Conservation (phyloP, 1,284 basidiomycete genomes). For the Inonotus obliquus region DNA sequence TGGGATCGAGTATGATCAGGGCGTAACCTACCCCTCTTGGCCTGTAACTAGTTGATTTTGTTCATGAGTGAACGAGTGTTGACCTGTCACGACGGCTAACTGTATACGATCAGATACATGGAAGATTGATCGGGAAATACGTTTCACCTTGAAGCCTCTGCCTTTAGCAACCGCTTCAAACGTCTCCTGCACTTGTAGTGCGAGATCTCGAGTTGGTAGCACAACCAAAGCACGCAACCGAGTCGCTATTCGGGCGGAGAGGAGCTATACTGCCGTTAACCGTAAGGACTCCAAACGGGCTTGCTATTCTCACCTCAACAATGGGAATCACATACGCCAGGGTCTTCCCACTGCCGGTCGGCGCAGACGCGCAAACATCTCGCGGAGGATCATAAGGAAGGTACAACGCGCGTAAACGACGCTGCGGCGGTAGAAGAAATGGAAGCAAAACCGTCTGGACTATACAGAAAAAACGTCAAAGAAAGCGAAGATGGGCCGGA, state of each 20-base stretch:
- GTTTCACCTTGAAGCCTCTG: conserved; percentile 74
- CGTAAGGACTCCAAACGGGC: not conserved
- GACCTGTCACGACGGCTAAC: conserved; percentile 79
- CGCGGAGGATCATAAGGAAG: conserved; percentile 64
- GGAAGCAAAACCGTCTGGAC: conserved; percentile 85
- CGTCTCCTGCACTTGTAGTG: conserved; percentile 88
- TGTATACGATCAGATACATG: conserved; percentile 27
- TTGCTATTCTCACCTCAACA: conserved; percentile 58
- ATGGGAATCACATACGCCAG: conserved; percentile 92
- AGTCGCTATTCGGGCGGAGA: conserved; percentile 72
- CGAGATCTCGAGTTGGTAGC: conserved; percentile 94
- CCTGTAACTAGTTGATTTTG: conserved; percentile 68
- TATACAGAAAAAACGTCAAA: conserved; percentile 26
- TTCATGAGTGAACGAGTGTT: conserved; percentile 81
- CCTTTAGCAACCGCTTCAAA: conserved; percentile 85
- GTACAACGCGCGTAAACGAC: conserved; percentile 50
- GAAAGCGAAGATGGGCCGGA: not conserved
- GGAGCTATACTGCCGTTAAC: conserved; percentile 41
- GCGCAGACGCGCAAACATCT: conserved; percentile 95
- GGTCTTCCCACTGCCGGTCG: conserved; percentile 97
- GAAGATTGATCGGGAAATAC: not conserved
- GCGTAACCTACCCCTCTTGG: conserved; percentile 37
- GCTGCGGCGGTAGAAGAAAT: conserved; percentile 54
- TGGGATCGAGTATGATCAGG: conserved; percentile 3
- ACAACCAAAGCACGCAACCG: conserved; percentile 89